These are phyloP conservation scores for Perilla frutescens DNA, from an alignment of 257 asterid genomes.

Conservation along the genomic window DNA sequence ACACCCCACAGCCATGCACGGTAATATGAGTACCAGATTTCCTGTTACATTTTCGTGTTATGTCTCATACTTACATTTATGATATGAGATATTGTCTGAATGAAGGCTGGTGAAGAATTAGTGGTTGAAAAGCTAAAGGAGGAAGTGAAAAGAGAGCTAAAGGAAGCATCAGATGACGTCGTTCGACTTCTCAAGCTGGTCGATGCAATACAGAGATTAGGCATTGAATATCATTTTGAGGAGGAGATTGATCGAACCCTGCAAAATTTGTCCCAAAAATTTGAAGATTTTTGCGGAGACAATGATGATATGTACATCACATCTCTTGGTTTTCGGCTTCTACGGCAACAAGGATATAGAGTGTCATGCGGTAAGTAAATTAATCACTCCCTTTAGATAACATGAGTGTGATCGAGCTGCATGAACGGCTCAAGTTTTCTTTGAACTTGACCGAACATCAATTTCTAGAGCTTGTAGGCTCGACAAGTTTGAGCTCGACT, in stretches of 20 bases:
- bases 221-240: conserved; percentile 41
- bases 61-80: too few species aligned
- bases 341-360: conserved; percentile 36
- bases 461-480: too few species aligned
- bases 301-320: conserved; percentile 22
- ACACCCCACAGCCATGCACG: conserved; percentile 5
- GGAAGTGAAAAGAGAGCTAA: conserved; percentile 33
- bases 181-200: conserved; percentile 22
- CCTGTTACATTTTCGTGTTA: neutral
- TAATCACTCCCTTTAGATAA: too few species aligned
- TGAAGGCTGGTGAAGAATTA: conserved; percentile 21
- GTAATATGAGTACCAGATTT: neutral
- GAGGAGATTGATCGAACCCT: conserved; percentile 33
- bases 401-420: too few species aligned
- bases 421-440: too few species aligned
- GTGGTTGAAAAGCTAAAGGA: conserved; percentile 27
- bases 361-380: conserved; percentile 6
- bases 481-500: too few species aligned
- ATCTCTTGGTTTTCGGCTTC: conserved; percentile 39
- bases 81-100: neutral
- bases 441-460: too few species aligned
- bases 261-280: conserved; percentile 15
- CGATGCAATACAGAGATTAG: conserved; percentile 42
- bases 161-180: conserved; percentile 17
- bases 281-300: conserved; percentile 20